phyloP scores from a whole-genome alignment of 1,284 basidiomycete species.

The Macrocybe sp. region DNA sequence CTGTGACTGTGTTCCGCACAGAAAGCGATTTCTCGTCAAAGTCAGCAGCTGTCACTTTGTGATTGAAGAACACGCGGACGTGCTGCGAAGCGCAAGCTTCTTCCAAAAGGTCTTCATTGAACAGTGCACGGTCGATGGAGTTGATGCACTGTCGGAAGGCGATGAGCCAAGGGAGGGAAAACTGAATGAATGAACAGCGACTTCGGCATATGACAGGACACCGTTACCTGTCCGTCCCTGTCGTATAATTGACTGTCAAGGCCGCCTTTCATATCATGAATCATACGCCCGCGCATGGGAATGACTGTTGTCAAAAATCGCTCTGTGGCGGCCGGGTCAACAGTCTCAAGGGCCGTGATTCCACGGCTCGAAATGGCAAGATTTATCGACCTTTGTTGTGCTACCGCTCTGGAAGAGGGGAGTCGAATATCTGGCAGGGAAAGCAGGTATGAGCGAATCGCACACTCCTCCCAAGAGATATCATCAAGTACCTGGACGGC shows the following conservation, averaged over 20 bases:
- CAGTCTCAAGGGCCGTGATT: conserved; percentile 78
- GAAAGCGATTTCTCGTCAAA: conserved; percentile 64
- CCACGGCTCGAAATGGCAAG: conserved; percentile 93
- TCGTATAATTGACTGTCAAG: conserved; percentile 85
- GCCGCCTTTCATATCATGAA: conserved; percentile 73
- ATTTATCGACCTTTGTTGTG: conserved; percentile 88
- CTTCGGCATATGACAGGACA: conserved; percentile 15
- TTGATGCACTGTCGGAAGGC: conserved; percentile 72
- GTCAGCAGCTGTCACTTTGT: conserved; percentile 70
- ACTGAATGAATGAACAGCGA: conserved; percentile 13
- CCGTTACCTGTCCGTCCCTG: conserved; percentile 74
- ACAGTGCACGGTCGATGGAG: conserved; percentile 84
- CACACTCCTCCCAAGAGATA: conserved; percentile 10
- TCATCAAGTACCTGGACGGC: conserved; percentile 63
- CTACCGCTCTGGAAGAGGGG: conserved; percentile 56
- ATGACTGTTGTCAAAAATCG: conserved; percentile 79
- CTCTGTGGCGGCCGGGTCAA: conserved; percentile 72
- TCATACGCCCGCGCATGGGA: conserved; percentile 95
- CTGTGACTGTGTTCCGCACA: conserved; percentile 40
- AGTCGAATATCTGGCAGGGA: conserved; percentile 60
- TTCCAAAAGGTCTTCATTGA: conserved; percentile 83
- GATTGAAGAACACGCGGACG: conserved; percentile 73
- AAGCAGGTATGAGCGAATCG: conserved; percentile 11
- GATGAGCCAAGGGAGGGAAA: conserved; percentile 14
- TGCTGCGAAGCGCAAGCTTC: conserved; percentile 59